Conservation (phyloP, 208 protist species). For the Trypanosoma mega region DNA sequence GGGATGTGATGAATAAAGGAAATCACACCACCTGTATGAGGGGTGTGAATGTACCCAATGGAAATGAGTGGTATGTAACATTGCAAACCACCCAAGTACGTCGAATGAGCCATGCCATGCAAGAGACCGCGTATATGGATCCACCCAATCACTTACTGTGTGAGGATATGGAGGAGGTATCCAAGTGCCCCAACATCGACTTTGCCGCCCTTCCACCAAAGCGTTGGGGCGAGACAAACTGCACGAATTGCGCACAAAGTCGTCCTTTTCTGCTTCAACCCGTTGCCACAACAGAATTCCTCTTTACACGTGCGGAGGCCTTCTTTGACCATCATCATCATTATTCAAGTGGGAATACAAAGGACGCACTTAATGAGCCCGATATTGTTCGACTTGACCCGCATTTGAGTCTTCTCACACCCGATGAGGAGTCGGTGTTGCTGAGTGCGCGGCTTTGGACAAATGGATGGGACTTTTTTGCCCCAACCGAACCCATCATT, state of each 20-base stretch:
- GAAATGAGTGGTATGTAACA: background rate
- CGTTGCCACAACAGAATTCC: conserved; percentile 37
- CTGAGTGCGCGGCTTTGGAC: conserved; percentile 47
- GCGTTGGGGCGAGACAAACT: background rate
- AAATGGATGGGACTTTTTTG: conserved; percentile 52
- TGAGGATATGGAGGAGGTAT: background rate
- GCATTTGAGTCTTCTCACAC: conserved; percentile 32
- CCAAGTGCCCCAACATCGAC: too few species aligned
- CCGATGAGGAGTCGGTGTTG: conserved; percentile 32
- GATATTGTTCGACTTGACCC: conserved; percentile 33
- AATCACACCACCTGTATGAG: conserved; percentile 13
- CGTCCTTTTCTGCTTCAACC: conserved; percentile 12
- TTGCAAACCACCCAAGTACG: background rate
- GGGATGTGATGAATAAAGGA: background rate
- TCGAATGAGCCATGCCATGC: conserved; percentile 14
- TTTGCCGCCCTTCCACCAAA: background rate
- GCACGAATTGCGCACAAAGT: background rate
- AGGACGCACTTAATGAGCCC: background rate
- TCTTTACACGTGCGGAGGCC: conserved; percentile 49
- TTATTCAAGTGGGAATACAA: conserved; percentile 7
- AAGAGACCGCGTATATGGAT: conserved; percentile 17
- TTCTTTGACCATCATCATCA: conserved; percentile 31
- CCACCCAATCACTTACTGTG: conserved; percentile 7
- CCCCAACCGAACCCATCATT: conserved; percentile 37
- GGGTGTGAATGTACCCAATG: conserved; percentile 5